These are phyloP conservation scores for Phytophthora boehmeriae DNA, from an alignment of 352 stramenopile species.

Conservation along the genomic window DNA sequence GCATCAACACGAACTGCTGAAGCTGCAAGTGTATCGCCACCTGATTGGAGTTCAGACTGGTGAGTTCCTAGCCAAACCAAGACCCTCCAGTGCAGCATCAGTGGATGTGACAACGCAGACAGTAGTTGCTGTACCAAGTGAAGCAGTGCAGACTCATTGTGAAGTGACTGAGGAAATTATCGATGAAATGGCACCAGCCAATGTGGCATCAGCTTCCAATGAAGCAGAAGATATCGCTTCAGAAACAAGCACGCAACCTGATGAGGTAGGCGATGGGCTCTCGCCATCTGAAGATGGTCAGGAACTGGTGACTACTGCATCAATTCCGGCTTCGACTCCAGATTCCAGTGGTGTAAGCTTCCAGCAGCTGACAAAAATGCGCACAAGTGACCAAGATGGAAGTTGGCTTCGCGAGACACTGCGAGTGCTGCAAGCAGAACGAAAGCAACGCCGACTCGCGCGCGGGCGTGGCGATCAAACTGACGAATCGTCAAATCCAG, in stretches of 20 bases:
- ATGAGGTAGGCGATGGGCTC: not conserved
- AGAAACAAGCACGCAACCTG: not conserved
- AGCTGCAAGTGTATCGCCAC: slow-evolving; percentile 19
- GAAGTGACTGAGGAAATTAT: slow-evolving; percentile 8
- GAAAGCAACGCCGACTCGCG: slow-evolving; percentile 29
- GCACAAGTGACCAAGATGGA: slow-evolving; percentile 17
- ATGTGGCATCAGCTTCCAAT: slow-evolving; percentile 1
- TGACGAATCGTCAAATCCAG: not conserved
- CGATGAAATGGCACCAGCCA: slow-evolving; percentile 1
- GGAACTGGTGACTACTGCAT: not conserved
- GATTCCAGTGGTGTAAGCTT: slow-evolving; percentile 32
- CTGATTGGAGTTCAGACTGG: slow-evolving; percentile 8
- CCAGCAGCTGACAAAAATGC: slow-evolving; percentile 43
- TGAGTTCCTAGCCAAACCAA: slow-evolving; percentile 12
- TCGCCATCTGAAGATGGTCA: not conserved
- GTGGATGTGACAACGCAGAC: slow-evolving; percentile 16
- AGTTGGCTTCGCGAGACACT: slow-evolving; percentile 47
- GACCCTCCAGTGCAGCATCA: not conserved
- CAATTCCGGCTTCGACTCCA: not conserved
- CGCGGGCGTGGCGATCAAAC: not conserved
- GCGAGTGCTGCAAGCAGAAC: slow-evolving; percentile 42
- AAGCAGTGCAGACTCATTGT: not conserved
- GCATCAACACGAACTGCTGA: slow-evolving; percentile 18
- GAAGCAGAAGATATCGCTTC: not conserved
- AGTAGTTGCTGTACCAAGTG: not conserved